Evolutionary conservation across 768 basidiomycete species (phyloP).

Genomic region (Gymnopilus dilepis): DNA sequence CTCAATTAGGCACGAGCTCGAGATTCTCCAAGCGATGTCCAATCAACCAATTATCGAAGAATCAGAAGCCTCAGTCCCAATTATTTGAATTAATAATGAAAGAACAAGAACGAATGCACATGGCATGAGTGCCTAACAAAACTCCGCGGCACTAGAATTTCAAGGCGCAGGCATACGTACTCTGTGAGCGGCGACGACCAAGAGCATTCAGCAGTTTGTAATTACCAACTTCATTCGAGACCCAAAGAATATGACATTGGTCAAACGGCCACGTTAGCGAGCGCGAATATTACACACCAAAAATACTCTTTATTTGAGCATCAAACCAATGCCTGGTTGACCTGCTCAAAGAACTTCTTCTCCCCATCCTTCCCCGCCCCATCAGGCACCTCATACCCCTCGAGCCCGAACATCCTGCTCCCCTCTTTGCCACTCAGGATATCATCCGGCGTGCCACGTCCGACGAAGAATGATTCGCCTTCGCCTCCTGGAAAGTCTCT

Average conservation of each 20-base stretch:
- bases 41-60: neutral
- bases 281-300: neutral
- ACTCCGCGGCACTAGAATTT: neutral
- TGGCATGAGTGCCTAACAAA: neutral
- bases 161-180: too few species aligned
- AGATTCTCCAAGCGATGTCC: neutral
- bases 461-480: constrained; percentile 51
- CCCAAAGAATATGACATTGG: too few species aligned
- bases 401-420: constrained; percentile 48
- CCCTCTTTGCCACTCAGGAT: constrained; percentile 38
- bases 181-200: too few species aligned
- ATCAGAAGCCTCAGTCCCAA: neutral
- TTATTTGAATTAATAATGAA: neutral
- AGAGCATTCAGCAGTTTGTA: too few species aligned
- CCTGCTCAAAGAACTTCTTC: constrained; percentile 18
- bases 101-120: neutral
- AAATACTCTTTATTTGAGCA: neutral
- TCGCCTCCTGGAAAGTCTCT: constrained; percentile 61
- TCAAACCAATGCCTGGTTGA: constrained; percentile 14
- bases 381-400: constrained; percentile 31
- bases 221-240: too few species aligned
- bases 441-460: constrained; percentile 41
- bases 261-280: too few species aligned
- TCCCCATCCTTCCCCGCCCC: neutral
- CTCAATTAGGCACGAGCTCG: neutral